Evolutionary conservation across 2,329 filamentous ascomycete species (phyloP), one percentile per base, ranked within the genome.

Genomic region (Saccharata proteae): DNA sequence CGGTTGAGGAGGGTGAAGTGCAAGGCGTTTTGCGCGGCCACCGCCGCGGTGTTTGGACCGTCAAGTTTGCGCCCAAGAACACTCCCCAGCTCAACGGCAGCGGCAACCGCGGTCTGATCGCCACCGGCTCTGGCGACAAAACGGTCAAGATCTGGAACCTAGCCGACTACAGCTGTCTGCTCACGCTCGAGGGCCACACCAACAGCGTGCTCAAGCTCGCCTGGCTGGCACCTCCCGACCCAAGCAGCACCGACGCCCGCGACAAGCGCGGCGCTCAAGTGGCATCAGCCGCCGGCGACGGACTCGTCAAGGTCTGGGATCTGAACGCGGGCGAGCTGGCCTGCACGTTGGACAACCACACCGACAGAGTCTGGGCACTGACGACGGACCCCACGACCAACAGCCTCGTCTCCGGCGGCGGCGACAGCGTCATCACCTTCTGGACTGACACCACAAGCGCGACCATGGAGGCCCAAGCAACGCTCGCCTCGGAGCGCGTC

Each of bases 251-350:
- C n/a, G 51, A 55, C 30, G 44, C 49, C 10, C 51, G 53, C 18
- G 52, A 57, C 16, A 77, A 72, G 49, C 69, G 69, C 40, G 69
- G 71, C 15, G 64, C 82, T 1, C 74, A 81, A 37, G 73, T 94
- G 36, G 84, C 81, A 19, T 92, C 80, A 42, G 86, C 90, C 10
- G 90, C 82, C 22, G 86, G 85, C 37, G 92, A 98, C 55, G 90
- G 90, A 2, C 69, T 98, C 3, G 85, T 98, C 36, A 98, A 96
- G 58, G 74, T 98, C 18, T 98, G 90, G 90, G 83, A 93, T 44
- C 80, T 81, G 9, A 79, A 80, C 48, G 77, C 71, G 2, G 85
- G 86, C 27, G 90, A 96, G 55, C 67, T 77, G 3, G 83, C 86
- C 43, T 80, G 80, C 41, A 98, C 90, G 0, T 69, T 98, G 4